phyloP scores from a whole-genome alignment of 192 early-diverging fungal genomes.

The Pilobolus umbonatus region DNA sequence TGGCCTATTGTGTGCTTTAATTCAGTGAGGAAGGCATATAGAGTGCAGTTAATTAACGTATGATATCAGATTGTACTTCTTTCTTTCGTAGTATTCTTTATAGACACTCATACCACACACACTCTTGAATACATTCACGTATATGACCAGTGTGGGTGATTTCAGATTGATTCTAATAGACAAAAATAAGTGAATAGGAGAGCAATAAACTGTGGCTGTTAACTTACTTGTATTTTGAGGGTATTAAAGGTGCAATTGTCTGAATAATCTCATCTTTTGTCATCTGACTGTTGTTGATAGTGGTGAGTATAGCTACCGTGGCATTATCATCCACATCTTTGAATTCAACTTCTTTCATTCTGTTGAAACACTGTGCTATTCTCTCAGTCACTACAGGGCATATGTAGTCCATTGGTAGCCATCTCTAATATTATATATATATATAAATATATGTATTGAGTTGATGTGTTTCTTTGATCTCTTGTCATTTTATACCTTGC shows the following conservation, averaged over 20 bases:
- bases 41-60: constrained; percentile 7
- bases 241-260: constrained; percentile 22
- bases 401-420: constrained; percentile 38
- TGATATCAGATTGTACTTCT: constrained; percentile 38
- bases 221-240: constrained; percentile 26
- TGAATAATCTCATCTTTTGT: constrained; percentile 31
- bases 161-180: constrained; percentile 33
- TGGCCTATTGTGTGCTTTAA: constrained; percentile 51
- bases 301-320: constrained; percentile 37
- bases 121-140: constrained; percentile 43
- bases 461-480: neutral
- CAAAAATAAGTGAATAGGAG: neutral
- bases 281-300: constrained; percentile 36
- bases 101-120: constrained; percentile 40
- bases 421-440: constrained; percentile 17
- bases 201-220: neutral
- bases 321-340: neutral
- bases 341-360: constrained; percentile 9
- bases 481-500: constrained; percentile 13
- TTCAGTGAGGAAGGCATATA: constrained; percentile 47
- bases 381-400: constrained; percentile 30
- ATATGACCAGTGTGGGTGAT: constrained; percentile 37
- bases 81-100: constrained; percentile 36
- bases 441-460: neutral
- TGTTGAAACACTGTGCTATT: constrained; percentile 20